Percentiles rank a stretch among this genome's conserved stretches.
Conservation (phyloP, 2,329 filamentous ascomycete species). For the Trichoderma afroharzianum region DNA sequence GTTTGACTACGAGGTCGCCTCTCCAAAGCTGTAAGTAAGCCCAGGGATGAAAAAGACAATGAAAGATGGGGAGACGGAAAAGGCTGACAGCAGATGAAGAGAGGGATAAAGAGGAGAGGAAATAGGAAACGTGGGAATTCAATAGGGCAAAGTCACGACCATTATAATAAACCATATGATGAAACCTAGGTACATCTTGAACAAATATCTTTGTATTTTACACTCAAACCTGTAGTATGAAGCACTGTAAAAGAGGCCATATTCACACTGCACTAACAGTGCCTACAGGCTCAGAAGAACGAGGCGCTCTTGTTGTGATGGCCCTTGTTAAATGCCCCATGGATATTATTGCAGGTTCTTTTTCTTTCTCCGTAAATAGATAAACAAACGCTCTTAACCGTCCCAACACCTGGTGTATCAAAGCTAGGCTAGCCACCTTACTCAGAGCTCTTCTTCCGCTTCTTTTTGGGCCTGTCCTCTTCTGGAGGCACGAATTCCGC, state of each 20-base stretch:
- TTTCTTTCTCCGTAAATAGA: background rate
- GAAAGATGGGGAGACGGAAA: background rate
- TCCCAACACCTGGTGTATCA: slow-evolving; percentile 2
- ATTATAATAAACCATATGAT: background rate
- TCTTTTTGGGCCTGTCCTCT: slow-evolving; percentile 65
- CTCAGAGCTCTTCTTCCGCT: slow-evolving; percentile 53
- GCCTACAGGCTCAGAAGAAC: background rate
- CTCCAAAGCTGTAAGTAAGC: slow-evolving; percentile 39
- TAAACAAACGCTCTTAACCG: slow-evolving; percentile 9
- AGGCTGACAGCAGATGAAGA: background rate
- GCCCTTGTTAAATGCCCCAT: background rate
- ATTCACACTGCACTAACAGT: too few species aligned
- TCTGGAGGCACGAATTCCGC: slow-evolving; percentile 84
- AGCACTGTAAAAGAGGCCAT: background rate
- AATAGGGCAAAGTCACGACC: background rate
- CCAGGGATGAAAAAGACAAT: background rate
- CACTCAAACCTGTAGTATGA: background rate
- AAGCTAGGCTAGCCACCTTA: slow-evolving; percentile 19
- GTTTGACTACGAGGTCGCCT: slow-evolving; percentile 42
- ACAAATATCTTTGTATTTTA: background rate
- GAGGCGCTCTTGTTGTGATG: background rate
- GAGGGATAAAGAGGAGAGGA: background rate
- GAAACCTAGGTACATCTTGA: background rate
- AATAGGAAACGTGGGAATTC: background rate
- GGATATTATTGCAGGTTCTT: background rate